These are phyloP conservation scores for Rhynchosporium graminicola DNA, from an alignment of 2,329 filamentous ascomycete genomes.

Conservation along the genomic window DNA sequence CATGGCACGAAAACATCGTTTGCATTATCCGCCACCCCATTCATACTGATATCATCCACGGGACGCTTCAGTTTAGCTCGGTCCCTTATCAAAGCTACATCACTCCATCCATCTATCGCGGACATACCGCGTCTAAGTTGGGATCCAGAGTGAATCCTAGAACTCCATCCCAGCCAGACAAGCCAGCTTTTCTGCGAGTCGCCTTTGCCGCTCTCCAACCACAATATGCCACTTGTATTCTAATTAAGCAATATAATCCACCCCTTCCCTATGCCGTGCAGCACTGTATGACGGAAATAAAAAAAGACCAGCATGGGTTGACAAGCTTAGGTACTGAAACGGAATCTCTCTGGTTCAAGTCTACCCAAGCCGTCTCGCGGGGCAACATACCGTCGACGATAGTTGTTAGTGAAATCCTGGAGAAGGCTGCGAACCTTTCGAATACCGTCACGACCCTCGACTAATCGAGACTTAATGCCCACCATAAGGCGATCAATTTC, in stretches of 20 bases:
- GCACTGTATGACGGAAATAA: conserved; percentile 11
- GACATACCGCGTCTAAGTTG: neutral
- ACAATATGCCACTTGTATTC: conserved; percentile 7
- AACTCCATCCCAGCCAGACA: conserved; percentile 13
- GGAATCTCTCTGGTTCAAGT: conserved; percentile 83
- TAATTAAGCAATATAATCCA: conserved; percentile 15
- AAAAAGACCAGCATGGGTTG: conserved; percentile 7
- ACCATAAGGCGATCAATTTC: conserved; percentile 80
- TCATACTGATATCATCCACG: neutral
- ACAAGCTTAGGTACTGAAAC: conserved; percentile 55
- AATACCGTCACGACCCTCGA: conserved; percentile 59
- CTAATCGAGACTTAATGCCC: conserved; percentile 78
- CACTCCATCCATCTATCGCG: neutral
- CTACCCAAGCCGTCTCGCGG: conserved; percentile 87
- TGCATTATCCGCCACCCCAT: conserved; percentile 4
- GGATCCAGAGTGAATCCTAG: conserved; percentile 5
- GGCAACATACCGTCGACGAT: conserved; percentile 91
- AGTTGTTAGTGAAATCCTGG: conserved; percentile 96
- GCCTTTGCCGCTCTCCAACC: conserved; percentile 10
- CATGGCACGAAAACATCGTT: conserved; percentile 4
- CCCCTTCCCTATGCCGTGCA: conserved; percentile 32
- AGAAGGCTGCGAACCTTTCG: conserved; percentile 81
- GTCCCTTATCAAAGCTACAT: conserved; percentile 1
- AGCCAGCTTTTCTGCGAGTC: conserved; percentile 3
- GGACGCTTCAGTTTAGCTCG: neutral